phyloP scores from a whole-genome alignment of 1,284 basidiomycete genomes.

The Heterobasidion parviporum region DNA sequence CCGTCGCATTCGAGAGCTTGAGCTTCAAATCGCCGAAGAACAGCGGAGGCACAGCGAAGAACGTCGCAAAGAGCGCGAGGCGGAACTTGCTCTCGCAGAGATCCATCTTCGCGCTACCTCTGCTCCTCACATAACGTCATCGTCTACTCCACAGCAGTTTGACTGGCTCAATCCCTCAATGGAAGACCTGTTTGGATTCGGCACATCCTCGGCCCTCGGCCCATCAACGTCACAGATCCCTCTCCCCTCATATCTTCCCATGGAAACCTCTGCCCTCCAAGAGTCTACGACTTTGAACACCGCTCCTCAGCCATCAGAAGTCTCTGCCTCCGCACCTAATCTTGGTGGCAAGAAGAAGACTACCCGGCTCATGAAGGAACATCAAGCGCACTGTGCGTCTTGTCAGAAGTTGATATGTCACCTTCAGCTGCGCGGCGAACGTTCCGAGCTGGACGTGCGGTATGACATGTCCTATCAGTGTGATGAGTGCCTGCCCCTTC shows the following conservation, averaged over 20 bases:
- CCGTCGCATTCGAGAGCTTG: constrained; percentile 1
- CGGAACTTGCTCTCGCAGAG: not conserved
- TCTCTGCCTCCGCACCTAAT: no score
- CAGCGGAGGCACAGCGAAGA: not conserved
- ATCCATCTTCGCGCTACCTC: not conserved
- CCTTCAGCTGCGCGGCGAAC: not conserved
- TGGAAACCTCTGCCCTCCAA: not conserved
- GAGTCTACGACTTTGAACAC: no score
- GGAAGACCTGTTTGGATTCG: not conserved
- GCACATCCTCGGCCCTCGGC: not conserved
- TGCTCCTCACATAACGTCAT: not conserved
- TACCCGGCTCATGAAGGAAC: not conserved
- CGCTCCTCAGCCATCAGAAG: no score
- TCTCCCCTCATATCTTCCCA: not conserved
- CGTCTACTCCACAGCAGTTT: not conserved
- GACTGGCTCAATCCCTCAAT: not conserved
- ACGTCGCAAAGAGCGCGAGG: not conserved
- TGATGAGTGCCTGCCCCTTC: not conserved
- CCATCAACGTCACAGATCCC: not conserved
- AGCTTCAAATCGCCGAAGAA: constrained; percentile 1
- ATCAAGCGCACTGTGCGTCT: not conserved
- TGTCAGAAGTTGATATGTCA: not conserved
- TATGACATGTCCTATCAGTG: not conserved
- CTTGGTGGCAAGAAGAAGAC: not conserved
- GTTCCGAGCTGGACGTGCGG: constrained; percentile 1